phyloP scores from a whole-genome alignment of 2,329 filamentous ascomycete genomes.

The Shiraia sp. region DNA sequence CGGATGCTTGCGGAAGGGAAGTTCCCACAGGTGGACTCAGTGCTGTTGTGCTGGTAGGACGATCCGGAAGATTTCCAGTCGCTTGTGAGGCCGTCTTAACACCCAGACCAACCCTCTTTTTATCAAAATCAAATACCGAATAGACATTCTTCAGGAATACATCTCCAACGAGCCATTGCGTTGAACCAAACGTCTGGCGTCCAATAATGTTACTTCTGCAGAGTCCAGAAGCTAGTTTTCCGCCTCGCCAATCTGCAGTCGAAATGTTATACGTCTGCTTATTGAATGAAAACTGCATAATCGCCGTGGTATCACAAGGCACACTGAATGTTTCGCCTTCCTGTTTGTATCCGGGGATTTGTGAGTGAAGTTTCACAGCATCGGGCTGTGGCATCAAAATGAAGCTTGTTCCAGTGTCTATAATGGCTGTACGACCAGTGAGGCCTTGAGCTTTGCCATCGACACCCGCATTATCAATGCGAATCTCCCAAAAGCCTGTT shows the following conservation, averaged over 20 bases:
- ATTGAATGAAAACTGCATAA: conserved; percentile 69
- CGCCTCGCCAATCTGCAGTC: conserved; percentile 71
- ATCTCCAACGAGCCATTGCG: conserved; percentile 80
- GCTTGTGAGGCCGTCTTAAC: no score
- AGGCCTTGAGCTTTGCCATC: conserved; percentile 58
- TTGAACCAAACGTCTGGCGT: conserved; percentile 63
- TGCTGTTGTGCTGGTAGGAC: no score
- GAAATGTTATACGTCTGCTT: conserved; percentile 69
- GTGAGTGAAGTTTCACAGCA: conserved; percentile 67
- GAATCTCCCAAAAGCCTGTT: conserved; percentile 72
- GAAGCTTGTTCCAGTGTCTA: conserved; percentile 84
- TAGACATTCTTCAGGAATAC: conserved; percentile 91
- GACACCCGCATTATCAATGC: conserved; percentile 67
- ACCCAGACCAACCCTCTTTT: conserved; percentile 61
- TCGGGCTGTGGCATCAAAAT: conserved; percentile 71
- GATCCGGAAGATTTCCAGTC: no score
- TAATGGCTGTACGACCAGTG: conserved; percentile 64
- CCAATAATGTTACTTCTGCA: conserved; percentile 76
- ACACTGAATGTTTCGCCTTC: conserved; percentile 68
- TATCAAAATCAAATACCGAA: conserved; percentile 77
- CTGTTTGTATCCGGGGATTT: conserved; percentile 64
- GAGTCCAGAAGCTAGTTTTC: conserved; percentile 35
- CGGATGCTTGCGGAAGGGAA: no score
- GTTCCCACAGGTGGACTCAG: no score
- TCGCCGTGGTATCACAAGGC: conserved; percentile 69